phyloP scores from a whole-genome alignment of 768 basidiomycete species.

The Trametes meyenii region DNA sequence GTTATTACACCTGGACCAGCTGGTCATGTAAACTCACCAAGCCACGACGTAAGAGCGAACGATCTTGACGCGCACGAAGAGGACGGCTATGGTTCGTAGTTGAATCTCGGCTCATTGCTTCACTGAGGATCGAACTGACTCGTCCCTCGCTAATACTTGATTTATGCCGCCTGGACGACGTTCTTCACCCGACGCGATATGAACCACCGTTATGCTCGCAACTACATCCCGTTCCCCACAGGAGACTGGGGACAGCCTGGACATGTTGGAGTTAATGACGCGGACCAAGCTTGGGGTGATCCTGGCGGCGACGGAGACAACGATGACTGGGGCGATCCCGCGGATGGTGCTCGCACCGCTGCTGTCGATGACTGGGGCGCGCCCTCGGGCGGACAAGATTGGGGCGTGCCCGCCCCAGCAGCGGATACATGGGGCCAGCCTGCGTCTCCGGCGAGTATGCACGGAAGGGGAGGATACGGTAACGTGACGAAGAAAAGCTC shows the following conservation, averaged over 20 bases:
- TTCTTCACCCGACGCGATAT: conserved; percentile 4
- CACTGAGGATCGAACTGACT: background rate
- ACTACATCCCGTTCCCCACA: conserved; percentile 20
- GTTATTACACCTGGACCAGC: background rate
- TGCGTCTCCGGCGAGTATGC: conserved; percentile 1
- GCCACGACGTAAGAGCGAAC: conserved; percentile 12
- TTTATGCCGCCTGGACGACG: background rate
- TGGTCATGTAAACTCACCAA: conserved; percentile 12
- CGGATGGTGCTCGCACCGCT: background rate
- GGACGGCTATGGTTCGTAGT: conserved; percentile 15
- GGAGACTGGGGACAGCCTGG: conserved; percentile 8
- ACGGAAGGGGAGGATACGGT: background rate
- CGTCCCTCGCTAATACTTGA: background rate
- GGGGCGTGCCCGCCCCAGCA: background rate
- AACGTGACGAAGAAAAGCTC: conserved; percentile 3
- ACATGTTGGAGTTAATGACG: background rate
- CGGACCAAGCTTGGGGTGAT: background rate
- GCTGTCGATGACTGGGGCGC: conserved; percentile 7
- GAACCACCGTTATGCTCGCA: conserved; percentile 5
- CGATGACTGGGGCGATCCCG: background rate
- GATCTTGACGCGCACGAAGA: conserved; percentile 9
- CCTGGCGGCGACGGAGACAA: background rate
- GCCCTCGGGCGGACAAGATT: conserved; percentile 1
- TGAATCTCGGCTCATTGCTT: background rate
- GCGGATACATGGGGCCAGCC: conserved; percentile 10